Percentiles rank a stretch among this genome's conserved stretches.
Evolutionary conservation across 805 yeast species (phyloP).

Genomic region (Teunomyces tritomae): DNA sequence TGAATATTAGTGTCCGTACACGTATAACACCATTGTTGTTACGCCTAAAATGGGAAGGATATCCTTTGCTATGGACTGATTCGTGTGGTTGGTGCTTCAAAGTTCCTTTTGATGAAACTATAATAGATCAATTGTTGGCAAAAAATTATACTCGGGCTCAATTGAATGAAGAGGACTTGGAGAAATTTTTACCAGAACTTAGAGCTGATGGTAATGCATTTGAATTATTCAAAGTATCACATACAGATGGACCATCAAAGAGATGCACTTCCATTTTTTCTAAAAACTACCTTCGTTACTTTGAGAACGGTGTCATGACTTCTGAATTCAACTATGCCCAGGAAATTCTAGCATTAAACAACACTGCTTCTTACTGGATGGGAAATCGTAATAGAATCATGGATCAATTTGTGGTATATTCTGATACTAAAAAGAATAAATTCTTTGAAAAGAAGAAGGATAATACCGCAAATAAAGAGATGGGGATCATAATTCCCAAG

Average conservation of each 20-base stretch:
- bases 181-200: slow-evolving; percentile 20
- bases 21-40: slow-evolving; percentile 75
- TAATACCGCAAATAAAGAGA: slow-evolving; percentile 20
- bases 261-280: slow-evolving; percentile 77
- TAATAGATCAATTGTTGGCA: slow-evolving; percentile 24
- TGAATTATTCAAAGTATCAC: slow-evolving; percentile 73
- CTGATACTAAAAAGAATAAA: slow-evolving; percentile 20
- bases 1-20: slow-evolving; percentile 67
- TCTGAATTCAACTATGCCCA: slow-evolving; percentile 72
- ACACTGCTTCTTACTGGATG: slow-evolving; percentile 88
- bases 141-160: slow-evolving; percentile 39
- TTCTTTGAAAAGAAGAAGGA: slow-evolving; percentile 27
- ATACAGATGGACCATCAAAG: slow-evolving; percentile 74
- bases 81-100: slow-evolving; percentile 86
- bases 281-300: slow-evolving; percentile 66
- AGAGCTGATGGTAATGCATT: slow-evolving; percentile 19
- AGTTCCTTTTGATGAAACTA: slow-evolving; percentile 42
- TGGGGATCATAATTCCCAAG: slow-evolving; percentile 81
- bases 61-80: slow-evolving; percentile 80
- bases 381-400: slow-evolving; percentile 82
- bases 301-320: slow-evolving; percentile 69
- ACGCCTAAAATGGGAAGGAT: slow-evolving; percentile 78
- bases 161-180: slow-evolving; percentile 28
- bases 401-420: slow-evolving; percentile 80
- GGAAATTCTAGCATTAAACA: slow-evolving; percentile 74